These are phyloP conservation scores for Neophaeococcomyces aloes DNA, from an alignment of 2,329 filamentous ascomycete genomes.

Conservation along the genomic window DNA sequence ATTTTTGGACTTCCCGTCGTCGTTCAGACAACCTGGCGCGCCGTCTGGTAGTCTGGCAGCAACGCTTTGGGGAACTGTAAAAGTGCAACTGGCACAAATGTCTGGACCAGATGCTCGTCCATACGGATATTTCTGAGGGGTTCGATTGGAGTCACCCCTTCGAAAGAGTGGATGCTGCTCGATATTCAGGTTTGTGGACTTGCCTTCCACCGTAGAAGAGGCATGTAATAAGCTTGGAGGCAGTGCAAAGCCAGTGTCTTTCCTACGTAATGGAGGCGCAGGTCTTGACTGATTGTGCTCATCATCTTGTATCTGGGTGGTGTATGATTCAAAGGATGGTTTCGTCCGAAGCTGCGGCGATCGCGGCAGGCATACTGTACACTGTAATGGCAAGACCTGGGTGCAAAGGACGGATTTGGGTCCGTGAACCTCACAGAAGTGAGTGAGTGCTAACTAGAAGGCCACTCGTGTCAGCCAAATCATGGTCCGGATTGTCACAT, in stretches of 20 bases:
- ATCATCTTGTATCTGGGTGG: constrained; percentile 11
- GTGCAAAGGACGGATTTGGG: constrained; percentile 53
- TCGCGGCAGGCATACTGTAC: constrained; percentile 40
- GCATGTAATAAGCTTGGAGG: constrained; percentile 24
- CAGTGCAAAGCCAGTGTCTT: constrained; percentile 18
- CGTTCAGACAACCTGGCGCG: constrained; percentile 42
- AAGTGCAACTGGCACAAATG: constrained; percentile 48
- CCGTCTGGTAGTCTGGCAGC: constrained; percentile 44
- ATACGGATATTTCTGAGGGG: constrained; percentile 23
- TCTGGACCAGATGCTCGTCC: constrained; percentile 36
- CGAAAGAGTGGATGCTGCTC: constrained; percentile 44
- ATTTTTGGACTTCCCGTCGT: constrained; percentile 37
- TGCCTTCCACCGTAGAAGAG: constrained; percentile 21
- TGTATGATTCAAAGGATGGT: constrained; percentile 24
- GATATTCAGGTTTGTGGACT: constrained; percentile 26
- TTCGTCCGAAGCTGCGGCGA: constrained; percentile 32
- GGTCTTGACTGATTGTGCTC: constrained; percentile 7
- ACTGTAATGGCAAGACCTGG: constrained; percentile 46
- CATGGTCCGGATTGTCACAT: not conserved
- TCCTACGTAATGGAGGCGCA: constrained; percentile 13
- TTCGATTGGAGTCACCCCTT: constrained; percentile 9
- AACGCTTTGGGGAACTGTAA: constrained; percentile 45
- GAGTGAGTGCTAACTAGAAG: constrained; percentile 48
- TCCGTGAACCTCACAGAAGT: constrained; percentile 54
- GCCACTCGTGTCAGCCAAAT: constrained; percentile 10